A percentile compares a stretch with the other conserved stretches of the same genome.
phyloP scores from a whole-genome alignment of 257 asterid species.

The Solanum megistacrolobum region DNA sequence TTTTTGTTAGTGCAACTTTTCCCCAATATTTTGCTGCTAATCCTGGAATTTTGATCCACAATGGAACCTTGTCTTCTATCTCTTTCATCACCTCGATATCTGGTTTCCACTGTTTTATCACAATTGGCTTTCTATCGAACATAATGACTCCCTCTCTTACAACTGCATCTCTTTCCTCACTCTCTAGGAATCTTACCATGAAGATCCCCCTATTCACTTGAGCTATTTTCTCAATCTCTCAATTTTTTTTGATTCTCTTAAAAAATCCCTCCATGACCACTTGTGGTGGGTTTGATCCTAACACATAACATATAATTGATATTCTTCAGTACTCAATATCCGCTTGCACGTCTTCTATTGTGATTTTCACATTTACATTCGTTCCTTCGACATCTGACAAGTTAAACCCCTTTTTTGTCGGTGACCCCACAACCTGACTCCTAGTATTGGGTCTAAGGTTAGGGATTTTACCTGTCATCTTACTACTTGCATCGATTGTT shows the following conservation, averaged over 20 bases:
- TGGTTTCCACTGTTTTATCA: neutral
- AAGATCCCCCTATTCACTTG: neutral
- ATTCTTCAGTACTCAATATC: neutral
- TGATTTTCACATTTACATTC: too few relatives aligned
- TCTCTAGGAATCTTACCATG: neutral
- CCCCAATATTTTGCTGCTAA: neutral
- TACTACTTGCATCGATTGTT: too few relatives aligned
- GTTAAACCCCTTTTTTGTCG: rapidly evolving
- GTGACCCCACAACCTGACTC: too few relatives aligned
- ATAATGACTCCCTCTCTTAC: neutral
- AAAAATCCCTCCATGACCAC: too few relatives aligned
- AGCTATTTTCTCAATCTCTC: neutral
- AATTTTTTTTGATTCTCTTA: neutral
- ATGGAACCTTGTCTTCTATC: neutral
- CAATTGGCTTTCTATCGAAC: too few relatives aligned
- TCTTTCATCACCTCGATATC: neutral
- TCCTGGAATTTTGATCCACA: neutral
- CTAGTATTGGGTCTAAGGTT: too few relatives aligned
- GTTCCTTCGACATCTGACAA: neutral
- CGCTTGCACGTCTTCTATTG: too few relatives aligned
- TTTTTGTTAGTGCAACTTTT: neutral
- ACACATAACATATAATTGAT: too few relatives aligned
- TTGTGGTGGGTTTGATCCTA: neutral
- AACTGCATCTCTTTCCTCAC: too few relatives aligned
- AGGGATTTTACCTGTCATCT: too few relatives aligned